A percentile compares a stretch with the other conserved stretches of the same genome.
phyloP scores from a whole-genome alignment of 208 protist species.

The Acanthamoeba divionensis region DNA sequence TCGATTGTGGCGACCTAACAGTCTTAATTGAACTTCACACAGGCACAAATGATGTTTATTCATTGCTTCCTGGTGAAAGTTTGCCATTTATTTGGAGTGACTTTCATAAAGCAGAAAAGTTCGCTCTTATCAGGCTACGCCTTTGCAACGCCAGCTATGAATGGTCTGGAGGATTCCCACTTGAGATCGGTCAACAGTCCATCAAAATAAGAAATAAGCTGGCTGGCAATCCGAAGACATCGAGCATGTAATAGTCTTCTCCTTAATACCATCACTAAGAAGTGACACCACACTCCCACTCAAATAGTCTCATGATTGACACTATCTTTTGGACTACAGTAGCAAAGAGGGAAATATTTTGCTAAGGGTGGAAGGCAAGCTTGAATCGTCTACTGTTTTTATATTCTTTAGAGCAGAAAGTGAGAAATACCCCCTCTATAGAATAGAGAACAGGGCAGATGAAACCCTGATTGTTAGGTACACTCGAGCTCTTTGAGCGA shows the following conservation, averaged over 20 bases:
- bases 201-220: constrained; percentile 3
- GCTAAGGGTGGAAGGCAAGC: constrained; percentile 33
- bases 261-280: too few species aligned
- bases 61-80: neutral
- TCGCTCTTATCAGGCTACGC: neutral
- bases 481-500: neutral
- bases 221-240: too few species aligned
- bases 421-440: constrained; percentile 13
- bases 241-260: too few species aligned
- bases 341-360: neutral
- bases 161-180: constrained; percentile 24
- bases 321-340: neutral
- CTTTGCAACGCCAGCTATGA: neutral
- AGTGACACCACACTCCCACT: too few species aligned
- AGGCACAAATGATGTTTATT: constrained; percentile 30
- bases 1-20: neutral
- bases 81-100: constrained; percentile 42
- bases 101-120: neutral
- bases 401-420: constrained; percentile 42
- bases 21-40: neutral
- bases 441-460: constrained; percentile 41
- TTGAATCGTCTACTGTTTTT: constrained; percentile 25
- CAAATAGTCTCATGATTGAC: too few species aligned
- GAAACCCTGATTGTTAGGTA: constrained; percentile 3
- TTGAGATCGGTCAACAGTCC: constrained; percentile 2